A percentile compares a stretch with the other conserved stretches of the same genome.
Conservation (phyloP, 495 filamentous ascomycete species). For the Neurospora sp. region DNA sequence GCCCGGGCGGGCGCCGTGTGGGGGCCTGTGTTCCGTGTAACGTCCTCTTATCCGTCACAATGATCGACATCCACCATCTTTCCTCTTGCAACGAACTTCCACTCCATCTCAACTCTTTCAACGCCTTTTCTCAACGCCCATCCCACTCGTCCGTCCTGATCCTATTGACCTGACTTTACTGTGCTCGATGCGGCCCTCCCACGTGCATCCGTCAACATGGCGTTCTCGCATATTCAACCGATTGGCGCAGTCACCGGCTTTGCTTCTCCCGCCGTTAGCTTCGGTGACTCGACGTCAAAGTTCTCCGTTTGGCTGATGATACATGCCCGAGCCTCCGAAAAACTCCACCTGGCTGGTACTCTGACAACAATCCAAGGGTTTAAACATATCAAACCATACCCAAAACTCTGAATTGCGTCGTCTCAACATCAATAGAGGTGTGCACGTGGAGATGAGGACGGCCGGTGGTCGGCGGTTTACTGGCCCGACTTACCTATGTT, state of each 20-base stretch:
- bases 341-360: not conserved
- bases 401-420: not conserved
- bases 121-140: not conserved
- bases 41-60: not conserved
- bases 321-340: not conserved
- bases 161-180: not conserved
- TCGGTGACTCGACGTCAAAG: not conserved
- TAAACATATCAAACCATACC: not conserved
- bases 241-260: not conserved
- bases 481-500: too few species aligned
- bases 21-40: not conserved
- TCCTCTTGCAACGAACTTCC: not conserved
- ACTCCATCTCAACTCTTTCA: not conserved
- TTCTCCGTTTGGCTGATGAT: not conserved
- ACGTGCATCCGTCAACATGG: not conserved
- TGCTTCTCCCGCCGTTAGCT: not conserved
- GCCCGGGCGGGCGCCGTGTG: not conserved
- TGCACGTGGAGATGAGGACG: not conserved
- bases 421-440: not conserved
- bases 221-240: not conserved
- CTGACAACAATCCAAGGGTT: not conserved
- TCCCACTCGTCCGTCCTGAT: not conserved
- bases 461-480: not conserved
- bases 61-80: not conserved
- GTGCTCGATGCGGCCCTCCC: not conserved